These are phyloP conservation scores for Cairneyella variabilis DNA, from an alignment of 495 filamentous ascomycete genomes.

Conservation along the genomic window DNA sequence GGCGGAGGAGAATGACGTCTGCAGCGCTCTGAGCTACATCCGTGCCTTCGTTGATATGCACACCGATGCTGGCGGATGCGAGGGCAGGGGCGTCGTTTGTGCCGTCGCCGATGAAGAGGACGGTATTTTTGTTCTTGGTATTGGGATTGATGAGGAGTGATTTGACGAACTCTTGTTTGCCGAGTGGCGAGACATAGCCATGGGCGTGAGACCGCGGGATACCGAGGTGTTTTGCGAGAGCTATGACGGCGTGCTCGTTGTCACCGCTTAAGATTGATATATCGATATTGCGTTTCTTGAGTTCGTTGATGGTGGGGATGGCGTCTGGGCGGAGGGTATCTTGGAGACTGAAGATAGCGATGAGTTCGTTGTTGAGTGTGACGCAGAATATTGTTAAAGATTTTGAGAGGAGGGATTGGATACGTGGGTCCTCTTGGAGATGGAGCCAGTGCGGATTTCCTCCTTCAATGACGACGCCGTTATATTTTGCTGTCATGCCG, in stretches of 20 bases:
- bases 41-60: slow-evolving; percentile 59
- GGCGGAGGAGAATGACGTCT: slow-evolving; percentile 63
- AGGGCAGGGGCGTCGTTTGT: slow-evolving; percentile 79
- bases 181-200: slow-evolving; percentile 20
- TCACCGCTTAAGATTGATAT: slow-evolving; percentile 71
- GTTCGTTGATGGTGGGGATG: slow-evolving; percentile 36
- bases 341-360: slow-evolving; percentile 56
- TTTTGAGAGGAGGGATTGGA: slow-evolving; percentile 18
- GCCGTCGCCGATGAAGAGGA: slow-evolving; percentile 75
- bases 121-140: slow-evolving; percentile 28
- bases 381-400: slow-evolving; percentile 63
- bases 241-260: slow-evolving; percentile 52
- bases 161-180: too few species aligned
- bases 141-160: not conserved
- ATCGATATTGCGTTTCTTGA: slow-evolving; percentile 52
- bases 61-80: slow-evolving; percentile 66
- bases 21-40: slow-evolving; percentile 67
- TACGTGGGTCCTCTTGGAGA: slow-evolving; percentile 38
- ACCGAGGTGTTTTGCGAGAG: slow-evolving; percentile 47
- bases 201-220: slow-evolving; percentile 52
- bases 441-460: slow-evolving; percentile 67
- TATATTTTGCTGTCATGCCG: slow-evolving; percentile 34
- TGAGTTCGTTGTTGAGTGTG: slow-evolving; percentile 43
- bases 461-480: slow-evolving; percentile 40
- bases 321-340: slow-evolving; percentile 59